These are phyloP conservation scores for Neofusicoccum ribis DNA, from an alignment of 2,329 filamentous ascomycete species.

Conservation along the genomic window DNA sequence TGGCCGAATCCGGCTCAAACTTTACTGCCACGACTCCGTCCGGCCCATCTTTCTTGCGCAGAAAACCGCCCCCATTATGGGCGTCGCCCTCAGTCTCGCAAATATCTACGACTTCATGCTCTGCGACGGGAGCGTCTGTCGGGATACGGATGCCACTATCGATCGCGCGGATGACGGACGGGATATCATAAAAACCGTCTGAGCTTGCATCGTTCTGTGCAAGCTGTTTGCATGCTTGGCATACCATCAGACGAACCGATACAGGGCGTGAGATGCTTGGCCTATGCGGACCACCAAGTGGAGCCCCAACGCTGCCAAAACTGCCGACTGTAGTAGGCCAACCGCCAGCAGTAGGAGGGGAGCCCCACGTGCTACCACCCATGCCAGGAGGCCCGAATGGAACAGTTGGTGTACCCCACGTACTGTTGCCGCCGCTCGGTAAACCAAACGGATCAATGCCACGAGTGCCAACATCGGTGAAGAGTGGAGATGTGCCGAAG, in stretches of 20 bases:
- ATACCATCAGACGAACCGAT: slow-evolving; percentile 71
- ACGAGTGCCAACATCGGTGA: slow-evolving; percentile 34
- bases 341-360: slow-evolving; percentile 36
- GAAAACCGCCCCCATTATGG: slow-evolving; percentile 90
- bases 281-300: slow-evolving; percentile 31
- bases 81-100: slow-evolving; percentile 87
- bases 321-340: slow-evolving; percentile 37
- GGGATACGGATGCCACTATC: slow-evolving; percentile 59
- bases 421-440: slow-evolving; percentile 33
- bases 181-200: slow-evolving; percentile 70
- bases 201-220: slow-evolving; percentile 45
- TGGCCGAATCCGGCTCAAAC: slow-evolving; percentile 35
- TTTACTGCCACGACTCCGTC: slow-evolving; percentile 42
- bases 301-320: slow-evolving; percentile 28
- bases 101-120: slow-evolving; percentile 74
- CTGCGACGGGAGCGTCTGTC: slow-evolving; percentile 57
- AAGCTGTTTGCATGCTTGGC: slow-evolving; percentile 72
- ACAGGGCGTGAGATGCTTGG: slow-evolving; percentile 56
- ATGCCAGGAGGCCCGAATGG: slow-evolving; percentile 42
- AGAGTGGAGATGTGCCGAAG: slow-evolving; percentile 34
- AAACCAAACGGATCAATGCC: slow-evolving; percentile 36
- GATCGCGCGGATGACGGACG: slow-evolving; percentile 63
- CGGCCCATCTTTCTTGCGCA: slow-evolving; percentile 58
- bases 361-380: slow-evolving; percentile 41
- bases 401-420: slow-evolving; percentile 41